These are phyloP conservation scores for Achaetomiella virescens DNA, from an alignment of 495 filamentous ascomycete species.

Conservation along the genomic window DNA sequence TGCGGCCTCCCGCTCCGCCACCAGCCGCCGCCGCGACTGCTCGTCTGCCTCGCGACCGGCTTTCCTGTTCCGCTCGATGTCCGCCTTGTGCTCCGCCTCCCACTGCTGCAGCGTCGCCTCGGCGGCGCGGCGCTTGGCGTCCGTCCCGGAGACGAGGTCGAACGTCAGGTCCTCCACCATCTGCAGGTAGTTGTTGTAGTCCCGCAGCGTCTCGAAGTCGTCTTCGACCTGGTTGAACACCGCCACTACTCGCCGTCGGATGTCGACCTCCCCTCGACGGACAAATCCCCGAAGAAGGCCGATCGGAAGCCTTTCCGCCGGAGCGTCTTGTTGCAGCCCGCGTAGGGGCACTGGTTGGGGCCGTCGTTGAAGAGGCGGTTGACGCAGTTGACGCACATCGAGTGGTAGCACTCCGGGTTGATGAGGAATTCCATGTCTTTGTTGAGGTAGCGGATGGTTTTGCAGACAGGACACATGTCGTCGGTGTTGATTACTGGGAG, in stretches of 20 bases:
- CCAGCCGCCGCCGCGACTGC: conserved; percentile 29
- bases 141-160: conserved; percentile 69
- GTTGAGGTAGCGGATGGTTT: conserved; percentile 90
- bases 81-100: conserved; percentile 60
- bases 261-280: conserved; percentile 90
- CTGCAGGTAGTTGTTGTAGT: conserved; percentile 92
- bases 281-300: conserved; percentile 85
- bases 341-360: conserved; percentile 83
- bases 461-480: conserved; percentile 95
- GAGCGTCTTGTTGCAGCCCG: conserved; percentile 76
- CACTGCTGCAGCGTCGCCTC: conserved; percentile 63
- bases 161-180: conserved; percentile 85
- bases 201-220: conserved; percentile 75
- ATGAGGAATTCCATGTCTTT: conserved; percentile 88
- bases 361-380: conserved; percentile 88
- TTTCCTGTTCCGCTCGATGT: conserved; percentile 64
- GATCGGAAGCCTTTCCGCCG: conserved; percentile 76
- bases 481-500: conserved; percentile 30
- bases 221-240: conserved; percentile 85
- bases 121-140: conserved; percentile 54
- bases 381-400: conserved; percentile 93
- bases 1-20: conserved; percentile 46
- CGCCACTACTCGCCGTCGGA: conserved; percentile 69
- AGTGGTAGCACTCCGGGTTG: conserved; percentile 98
- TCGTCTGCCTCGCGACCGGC: conserved; percentile 56